Base-by-base conservation (phyloP, 2,329 filamentous ascomycete species). In the Aspergillus jensenii region DNA sequence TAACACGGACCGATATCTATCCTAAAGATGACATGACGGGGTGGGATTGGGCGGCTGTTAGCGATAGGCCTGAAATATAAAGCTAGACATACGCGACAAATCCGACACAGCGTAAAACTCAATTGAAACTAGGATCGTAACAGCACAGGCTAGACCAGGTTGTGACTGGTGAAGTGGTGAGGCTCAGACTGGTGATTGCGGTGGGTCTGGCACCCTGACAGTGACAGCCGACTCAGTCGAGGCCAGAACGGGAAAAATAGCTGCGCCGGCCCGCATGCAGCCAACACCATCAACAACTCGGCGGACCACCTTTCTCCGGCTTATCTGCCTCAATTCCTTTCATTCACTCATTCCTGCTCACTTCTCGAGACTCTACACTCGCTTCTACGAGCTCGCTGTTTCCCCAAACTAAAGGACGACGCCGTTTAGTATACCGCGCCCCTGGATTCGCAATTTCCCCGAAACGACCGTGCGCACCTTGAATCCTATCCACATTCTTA, bases 1-100 rank as follows among this genome's bases (percentile, higher is more conserved):
- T 56, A 62, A 59, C 56, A 64, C 47, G 59, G 59, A 64, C 47
- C 49, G 52, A 46, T 60, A 59, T 57, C 39, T 49, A 54, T 63
- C 59, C 43, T 48, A 43, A 52, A 56, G 41, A 56, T 55, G 59
- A 57, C 52, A 59, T 55, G 59, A 60, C 56, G n/a, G 31, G 15
- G 44, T 46, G 55, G 59, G 51, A 55, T 50, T 59, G 59, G 61
- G 43, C 44, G 51, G 44, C 41, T 60, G 48, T 59, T 47, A 39
- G 41, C 55, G 17, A 39, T 44, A 53, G 51, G 45, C 45, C 31
- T 46, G 41, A 41, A 23, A 46, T 46, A 53, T 53, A 46, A 19
- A 40, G 25, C 51, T 33, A 53, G 12, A 37, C 39, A 52, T 35
- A 37, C 43, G 17, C 17, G 17, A 17, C 3, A 45, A 21, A 52